Evolutionary conservation across 768 basidiomycete genomes (phyloP).

Genomic region (Pulveroboletus sp.): DNA sequence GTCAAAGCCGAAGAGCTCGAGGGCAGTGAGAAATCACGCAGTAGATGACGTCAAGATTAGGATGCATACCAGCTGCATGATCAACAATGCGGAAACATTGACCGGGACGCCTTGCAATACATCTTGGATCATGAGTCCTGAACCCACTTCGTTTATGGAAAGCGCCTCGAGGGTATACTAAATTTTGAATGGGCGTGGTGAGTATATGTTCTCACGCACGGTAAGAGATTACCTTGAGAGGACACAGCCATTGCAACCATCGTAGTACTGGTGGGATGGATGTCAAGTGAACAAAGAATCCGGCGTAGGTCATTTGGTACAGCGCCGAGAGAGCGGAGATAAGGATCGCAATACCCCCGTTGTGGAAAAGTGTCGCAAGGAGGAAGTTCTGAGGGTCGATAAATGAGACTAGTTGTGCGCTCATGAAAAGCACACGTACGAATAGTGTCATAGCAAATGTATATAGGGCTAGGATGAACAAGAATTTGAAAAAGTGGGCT

Average conservation of each 20-base stretch:
- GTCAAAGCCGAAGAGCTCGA: conserved; percentile 82
- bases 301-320: conserved; percentile 84
- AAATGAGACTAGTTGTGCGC: neutral
- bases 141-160: conserved; percentile 86
- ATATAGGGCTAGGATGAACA: conserved; percentile 84
- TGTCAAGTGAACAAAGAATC: conserved; percentile 86
- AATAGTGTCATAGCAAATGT: conserved; percentile 83
- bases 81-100: conserved; percentile 70
- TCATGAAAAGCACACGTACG: conserved; percentile 40
- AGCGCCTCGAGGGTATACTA: conserved; percentile 76
- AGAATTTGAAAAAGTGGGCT: conserved; percentile 89
- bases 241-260: conserved; percentile 91
- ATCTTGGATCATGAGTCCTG: conserved; percentile 82
- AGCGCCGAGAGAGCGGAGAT: conserved; percentile 71
- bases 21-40: neutral
- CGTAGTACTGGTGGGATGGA: conserved; percentile 86
- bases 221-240: conserved; percentile 49
- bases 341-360: conserved; percentile 88
- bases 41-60: neutral
- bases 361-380: conserved; percentile 74
- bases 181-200: neutral
- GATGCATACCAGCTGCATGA: conserved; percentile 72
- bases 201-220: neutral
- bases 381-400: conserved; percentile 71
- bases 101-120: conserved; percentile 78